These are phyloP conservation scores for Bothriochloa decipiens DNA, from an alignment of 176 grass and related monocot genomes.

Conservation along the genomic window DNA sequence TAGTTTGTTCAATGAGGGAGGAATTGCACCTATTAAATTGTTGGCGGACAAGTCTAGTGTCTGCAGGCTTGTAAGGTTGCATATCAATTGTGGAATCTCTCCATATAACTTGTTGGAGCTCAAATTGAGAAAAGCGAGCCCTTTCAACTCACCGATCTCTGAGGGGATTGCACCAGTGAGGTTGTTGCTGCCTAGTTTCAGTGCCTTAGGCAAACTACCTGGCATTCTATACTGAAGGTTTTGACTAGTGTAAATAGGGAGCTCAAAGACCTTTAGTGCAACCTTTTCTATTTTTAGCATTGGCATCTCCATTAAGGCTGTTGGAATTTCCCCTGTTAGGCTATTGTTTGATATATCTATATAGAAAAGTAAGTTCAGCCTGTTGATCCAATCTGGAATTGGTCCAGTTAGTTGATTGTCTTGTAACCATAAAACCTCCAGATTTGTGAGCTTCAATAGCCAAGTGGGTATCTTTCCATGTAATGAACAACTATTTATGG, in stretches of 20 bases:
- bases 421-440: neutral
- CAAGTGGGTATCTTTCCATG: slow-evolving; percentile 23
- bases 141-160: slow-evolving; percentile 23
- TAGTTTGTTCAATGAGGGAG: neutral
- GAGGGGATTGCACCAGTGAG: slow-evolving; percentile 22
- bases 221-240: neutral
- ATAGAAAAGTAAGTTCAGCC: neutral
- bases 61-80: neutral
- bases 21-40: neutral
- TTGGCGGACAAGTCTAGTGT: neutral
- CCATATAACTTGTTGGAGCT: neutral
- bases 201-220: neutral
- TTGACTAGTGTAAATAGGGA: slow-evolving; percentile 14
- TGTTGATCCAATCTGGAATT: slow-evolving; percentile 45
- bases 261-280: neutral
- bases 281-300: slow-evolving; percentile 14
- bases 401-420: slow-evolving; percentile 38
- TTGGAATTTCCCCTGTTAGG: slow-evolving; percentile 46
- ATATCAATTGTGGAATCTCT: neutral
- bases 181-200: slow-evolving; percentile 41
- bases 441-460: slow-evolving; percentile 38
- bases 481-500: slow-evolving; percentile 7
- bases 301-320: slow-evolving; percentile 29
- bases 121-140: neutral
- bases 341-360: slow-evolving; percentile 41